These are phyloP conservation scores for Tetrahymena elliotti DNA, from an alignment of 73 alveolate genomes.

Conservation along the genomic window DNA sequence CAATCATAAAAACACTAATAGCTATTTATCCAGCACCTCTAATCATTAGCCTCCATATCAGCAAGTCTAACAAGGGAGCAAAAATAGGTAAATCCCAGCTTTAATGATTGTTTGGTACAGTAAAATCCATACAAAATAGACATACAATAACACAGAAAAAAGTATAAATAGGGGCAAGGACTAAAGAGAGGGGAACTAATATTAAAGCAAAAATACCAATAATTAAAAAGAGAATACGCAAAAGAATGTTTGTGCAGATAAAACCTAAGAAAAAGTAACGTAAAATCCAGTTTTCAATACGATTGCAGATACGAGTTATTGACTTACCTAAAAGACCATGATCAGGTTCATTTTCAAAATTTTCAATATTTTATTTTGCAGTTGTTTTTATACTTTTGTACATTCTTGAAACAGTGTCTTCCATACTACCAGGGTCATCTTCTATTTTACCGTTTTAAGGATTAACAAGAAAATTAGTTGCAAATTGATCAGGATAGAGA, in stretches of 20 bases:
- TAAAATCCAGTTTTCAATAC: neutral
- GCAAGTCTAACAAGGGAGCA: neutral
- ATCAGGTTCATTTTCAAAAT: neutral
- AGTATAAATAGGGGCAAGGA: neutral
- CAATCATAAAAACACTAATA: neutral
- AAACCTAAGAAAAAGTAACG: neutral
- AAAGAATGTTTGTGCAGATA: neutral
- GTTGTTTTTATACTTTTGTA: neutral
- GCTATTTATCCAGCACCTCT: neutral
- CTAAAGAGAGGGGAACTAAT: neutral
- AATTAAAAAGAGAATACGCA: neutral
- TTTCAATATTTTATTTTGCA: neutral
- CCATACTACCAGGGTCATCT: neutral
- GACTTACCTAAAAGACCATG: neutral
- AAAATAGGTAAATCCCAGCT: neutral
- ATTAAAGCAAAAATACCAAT: neutral
- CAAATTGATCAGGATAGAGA: neutral
- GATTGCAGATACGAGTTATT: neutral
- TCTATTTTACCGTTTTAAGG: neutral
- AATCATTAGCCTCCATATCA: neutral
- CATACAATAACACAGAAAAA: neutral
- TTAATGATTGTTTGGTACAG: neutral
- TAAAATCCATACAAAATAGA: neutral
- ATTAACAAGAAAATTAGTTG: neutral
- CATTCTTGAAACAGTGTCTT: neutral